Conservation (phyloP, 1,139 yeast species). For the Pichia sp. region DNA sequence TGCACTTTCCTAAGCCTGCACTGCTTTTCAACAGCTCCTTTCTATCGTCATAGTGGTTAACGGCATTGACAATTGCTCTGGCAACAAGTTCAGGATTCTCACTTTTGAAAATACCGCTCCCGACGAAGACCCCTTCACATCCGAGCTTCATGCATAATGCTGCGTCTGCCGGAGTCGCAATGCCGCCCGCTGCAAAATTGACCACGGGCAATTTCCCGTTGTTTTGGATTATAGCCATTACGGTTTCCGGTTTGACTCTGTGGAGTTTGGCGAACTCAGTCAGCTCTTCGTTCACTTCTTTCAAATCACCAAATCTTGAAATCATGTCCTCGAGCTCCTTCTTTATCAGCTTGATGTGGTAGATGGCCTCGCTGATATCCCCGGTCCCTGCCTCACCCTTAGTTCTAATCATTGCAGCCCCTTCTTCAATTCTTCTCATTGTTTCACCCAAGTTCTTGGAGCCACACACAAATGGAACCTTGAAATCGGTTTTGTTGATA, state of each 20-base stretch:
- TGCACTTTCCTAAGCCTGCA: conserved; percentile 71
- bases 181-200: conserved; percentile 88
- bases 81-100: conserved; percentile 74
- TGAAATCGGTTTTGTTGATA: conserved; percentile 56
- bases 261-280: conserved; percentile 51
- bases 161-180: conserved; percentile 87
- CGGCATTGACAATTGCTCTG: conserved; percentile 75
- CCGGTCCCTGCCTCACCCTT: conserved; percentile 93
- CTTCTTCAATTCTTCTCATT: conserved; percentile 73
- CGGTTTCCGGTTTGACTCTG: conserved; percentile 55
- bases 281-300: conserved; percentile 36
- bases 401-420: conserved; percentile 86
- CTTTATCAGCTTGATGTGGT: conserved; percentile 61
- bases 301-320: conserved; percentile 30
- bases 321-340: conserved; percentile 51
- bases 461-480: conserved; percentile 83
- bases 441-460: conserved; percentile 85
- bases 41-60: conserved; percentile 69
- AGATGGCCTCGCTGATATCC: conserved; percentile 81
- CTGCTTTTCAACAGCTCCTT: conserved; percentile 62
- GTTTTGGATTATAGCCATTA: conserved; percentile 48
- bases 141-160: conserved; percentile 87
- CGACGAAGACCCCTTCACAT: conserved; percentile 88
- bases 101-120: conserved; percentile 83
- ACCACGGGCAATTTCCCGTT: conserved; percentile 75